A percentile compares a stretch with the other conserved stretches of the same genome.
These are phyloP conservation scores for Coemansia sp. DNA, from an alignment of 371 early-diverging fungal genomes.

Conservation along the genomic window DNA sequence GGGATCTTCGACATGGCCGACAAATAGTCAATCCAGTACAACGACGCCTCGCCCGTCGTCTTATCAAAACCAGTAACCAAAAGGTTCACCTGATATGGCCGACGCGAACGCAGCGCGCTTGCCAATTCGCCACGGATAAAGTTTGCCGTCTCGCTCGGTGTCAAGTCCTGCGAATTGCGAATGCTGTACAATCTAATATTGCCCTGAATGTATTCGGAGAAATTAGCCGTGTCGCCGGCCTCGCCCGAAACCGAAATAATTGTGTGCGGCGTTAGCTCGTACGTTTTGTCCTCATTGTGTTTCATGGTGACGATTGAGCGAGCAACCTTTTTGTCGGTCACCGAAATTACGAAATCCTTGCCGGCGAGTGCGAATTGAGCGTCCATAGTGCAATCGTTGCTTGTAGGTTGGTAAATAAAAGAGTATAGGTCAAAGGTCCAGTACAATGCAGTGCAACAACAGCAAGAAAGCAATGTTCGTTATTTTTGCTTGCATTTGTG, in stretches of 20 bases:
- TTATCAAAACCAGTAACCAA: conserved; percentile 84
- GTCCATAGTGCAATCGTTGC: conserved; percentile 63
- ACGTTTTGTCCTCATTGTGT: conserved; percentile 84
- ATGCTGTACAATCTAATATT: conserved; percentile 91
- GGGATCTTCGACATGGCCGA: conserved; percentile 76
- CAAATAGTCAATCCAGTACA: conserved; percentile 95
- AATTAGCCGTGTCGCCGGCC: conserved; percentile 92
- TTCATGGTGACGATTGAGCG: conserved; percentile 93
- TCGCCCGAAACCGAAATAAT: conserved; percentile 87
- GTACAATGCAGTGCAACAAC: conserved; percentile 13
- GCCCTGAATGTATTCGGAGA: conserved; percentile 93
- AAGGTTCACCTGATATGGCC: conserved; percentile 83
- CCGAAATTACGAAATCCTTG: conserved; percentile 89
- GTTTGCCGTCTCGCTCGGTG: conserved; percentile 77
- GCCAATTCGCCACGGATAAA: conserved; percentile 89
- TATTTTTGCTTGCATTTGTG: neutral
- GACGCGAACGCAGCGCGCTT: conserved; percentile 66
- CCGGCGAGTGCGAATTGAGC: conserved; percentile 92
- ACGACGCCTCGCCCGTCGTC: conserved; percentile 67
- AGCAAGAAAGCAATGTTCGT: neutral
- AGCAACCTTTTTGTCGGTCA: conserved; percentile 76
- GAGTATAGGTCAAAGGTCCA: neutral
- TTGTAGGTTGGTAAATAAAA: neutral
- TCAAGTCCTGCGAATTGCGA: conserved; percentile 77
- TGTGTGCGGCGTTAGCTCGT: conserved; percentile 76